A percentile compares a stretch with the other conserved stretches of the same genome.
phyloP scores from a whole-genome alignment of 345 rosid species.

The Psidium friedrichsthalianum region DNA sequence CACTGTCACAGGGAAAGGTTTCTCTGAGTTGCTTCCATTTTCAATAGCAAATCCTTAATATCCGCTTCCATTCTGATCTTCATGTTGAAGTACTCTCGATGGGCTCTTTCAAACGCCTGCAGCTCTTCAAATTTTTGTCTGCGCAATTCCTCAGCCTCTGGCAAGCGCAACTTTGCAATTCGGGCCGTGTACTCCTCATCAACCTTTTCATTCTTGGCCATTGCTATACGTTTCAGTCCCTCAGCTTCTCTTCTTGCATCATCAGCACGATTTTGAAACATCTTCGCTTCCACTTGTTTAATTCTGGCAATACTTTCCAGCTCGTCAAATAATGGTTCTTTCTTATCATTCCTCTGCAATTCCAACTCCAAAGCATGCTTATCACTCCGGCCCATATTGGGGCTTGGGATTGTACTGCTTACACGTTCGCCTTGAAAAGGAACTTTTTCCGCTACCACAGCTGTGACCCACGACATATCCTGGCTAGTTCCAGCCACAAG shows the following conservation, averaged over 20 bases:
- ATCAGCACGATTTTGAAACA: constrained; percentile 86
- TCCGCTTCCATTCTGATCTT: constrained; percentile 91
- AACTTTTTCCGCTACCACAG: constrained; percentile 45
- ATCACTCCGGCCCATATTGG: constrained; percentile 37
- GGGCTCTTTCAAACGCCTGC: constrained; percentile 66
- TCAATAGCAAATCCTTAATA: constrained; percentile 63
- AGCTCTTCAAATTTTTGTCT: constrained; percentile 61
- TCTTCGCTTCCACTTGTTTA: constrained; percentile 79
- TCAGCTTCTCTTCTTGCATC: constrained; percentile 89
- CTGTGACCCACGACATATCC: constrained; percentile 46
- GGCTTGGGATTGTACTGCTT: constrained; percentile 32
- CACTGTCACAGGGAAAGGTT: constrained; percentile 41
- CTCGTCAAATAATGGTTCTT: constrained; percentile 72
- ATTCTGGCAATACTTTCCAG: constrained; percentile 78
- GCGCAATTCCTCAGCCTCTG: constrained; percentile 53
- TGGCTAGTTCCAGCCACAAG: constrained; percentile 40
- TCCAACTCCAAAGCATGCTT: constrained; percentile 30
- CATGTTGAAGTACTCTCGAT: constrained; percentile 61
- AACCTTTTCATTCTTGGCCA: constrained; percentile 61
- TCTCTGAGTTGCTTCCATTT: constrained; percentile 79
- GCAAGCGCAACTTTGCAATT: constrained; percentile 47
- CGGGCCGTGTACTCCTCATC: constrained; percentile 61
- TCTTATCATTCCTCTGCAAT: constrained; percentile 25
- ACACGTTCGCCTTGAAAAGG: constrained; percentile 40
- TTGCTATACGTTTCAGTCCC: constrained; percentile 67